Evolutionary conservation across 1,284 basidiomycete species (phyloP).

Genomic region (Flammula alnicola): DNA sequence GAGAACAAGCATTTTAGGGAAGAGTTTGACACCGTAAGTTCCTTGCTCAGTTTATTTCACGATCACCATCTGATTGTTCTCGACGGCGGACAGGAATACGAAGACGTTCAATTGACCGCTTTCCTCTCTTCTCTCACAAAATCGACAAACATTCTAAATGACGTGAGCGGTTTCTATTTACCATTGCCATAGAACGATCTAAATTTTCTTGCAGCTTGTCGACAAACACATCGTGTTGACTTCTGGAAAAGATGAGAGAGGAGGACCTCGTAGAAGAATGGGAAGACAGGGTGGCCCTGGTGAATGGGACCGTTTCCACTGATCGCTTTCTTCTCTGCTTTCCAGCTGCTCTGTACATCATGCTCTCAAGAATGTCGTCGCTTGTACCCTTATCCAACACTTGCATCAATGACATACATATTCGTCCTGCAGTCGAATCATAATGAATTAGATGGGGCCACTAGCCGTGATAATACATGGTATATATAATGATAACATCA

Average conservation of each 20-base stretch:
- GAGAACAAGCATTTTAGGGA: constrained; percentile 79
- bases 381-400: constrained; percentile 3
- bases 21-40: constrained; percentile 82
- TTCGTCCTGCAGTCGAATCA: too few species aligned
- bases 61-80: constrained; percentile 6
- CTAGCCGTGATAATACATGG: too few species aligned
- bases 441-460: too few species aligned
- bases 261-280: constrained; percentile 49
- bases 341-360: constrained; percentile 1
- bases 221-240: constrained; percentile 69
- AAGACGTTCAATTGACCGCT: constrained; percentile 91
- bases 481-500: too few species aligned
- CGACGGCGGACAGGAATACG: constrained; percentile 77
- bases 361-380: background rate
- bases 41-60: background rate
- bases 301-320: constrained; percentile 57
- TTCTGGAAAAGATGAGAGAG: constrained; percentile 51
- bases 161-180: constrained; percentile 58
- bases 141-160: constrained; percentile 85
- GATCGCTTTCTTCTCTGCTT: constrained; percentile 10
- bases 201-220: constrained; percentile 51
- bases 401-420: too few species aligned
- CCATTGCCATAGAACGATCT: constrained; percentile 11
- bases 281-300: constrained; percentile 46
- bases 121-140: constrained; percentile 90